A percentile compares a stretch with the other conserved stretches of the same genome.
These are phyloP conservation scores for Colletotrichum graminicola DNA, from an alignment of 2,329 filamentous ascomycete genomes.

Conservation along the genomic window DNA sequence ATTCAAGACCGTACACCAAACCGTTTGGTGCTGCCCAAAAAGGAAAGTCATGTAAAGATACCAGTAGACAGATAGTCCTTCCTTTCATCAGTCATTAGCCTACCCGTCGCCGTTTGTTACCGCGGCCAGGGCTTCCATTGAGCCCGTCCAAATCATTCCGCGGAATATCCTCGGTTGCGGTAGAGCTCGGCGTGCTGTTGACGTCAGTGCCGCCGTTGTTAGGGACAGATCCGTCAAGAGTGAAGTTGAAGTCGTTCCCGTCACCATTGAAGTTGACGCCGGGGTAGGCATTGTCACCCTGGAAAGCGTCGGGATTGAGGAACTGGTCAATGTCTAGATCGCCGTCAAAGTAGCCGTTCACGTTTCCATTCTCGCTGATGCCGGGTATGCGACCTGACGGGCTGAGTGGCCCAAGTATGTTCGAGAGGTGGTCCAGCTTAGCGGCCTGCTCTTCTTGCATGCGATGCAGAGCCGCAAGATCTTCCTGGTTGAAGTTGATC, in stretches of 20 bases:
- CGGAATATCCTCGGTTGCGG: conserved; percentile 64
- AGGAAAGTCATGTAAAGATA: conserved; percentile 17
- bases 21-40: conserved; percentile 7
- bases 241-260: conserved; percentile 65
- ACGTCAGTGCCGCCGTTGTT: conserved; percentile 46
- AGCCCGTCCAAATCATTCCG: conserved; percentile 55
- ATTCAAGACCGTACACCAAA: conserved; percentile 6
- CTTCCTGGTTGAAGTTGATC: conserved; percentile 76
- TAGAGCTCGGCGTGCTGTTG: conserved; percentile 59
- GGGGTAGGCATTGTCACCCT: conserved; percentile 56
- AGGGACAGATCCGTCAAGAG: conserved; percentile 54
- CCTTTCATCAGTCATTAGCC: conserved; percentile 22
- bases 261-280: conserved; percentile 56
- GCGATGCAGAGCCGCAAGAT: conserved; percentile 83
- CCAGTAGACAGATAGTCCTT: background rate
- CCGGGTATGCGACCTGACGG: conserved; percentile 85
- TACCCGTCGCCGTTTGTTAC: conserved; percentile 56
- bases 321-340: conserved; percentile 66
- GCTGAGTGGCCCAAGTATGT: conserved; percentile 81
- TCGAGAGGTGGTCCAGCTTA: conserved; percentile 80
- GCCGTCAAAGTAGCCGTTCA: conserved; percentile 51
- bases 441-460: conserved; percentile 83
- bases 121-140: conserved; percentile 46
- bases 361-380: conserved; percentile 59
- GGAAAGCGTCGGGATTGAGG: conserved; percentile 57